Base-by-base conservation (phyloP, 2,329 filamentous ascomycete species). In the Penicillium sp. region DNA sequence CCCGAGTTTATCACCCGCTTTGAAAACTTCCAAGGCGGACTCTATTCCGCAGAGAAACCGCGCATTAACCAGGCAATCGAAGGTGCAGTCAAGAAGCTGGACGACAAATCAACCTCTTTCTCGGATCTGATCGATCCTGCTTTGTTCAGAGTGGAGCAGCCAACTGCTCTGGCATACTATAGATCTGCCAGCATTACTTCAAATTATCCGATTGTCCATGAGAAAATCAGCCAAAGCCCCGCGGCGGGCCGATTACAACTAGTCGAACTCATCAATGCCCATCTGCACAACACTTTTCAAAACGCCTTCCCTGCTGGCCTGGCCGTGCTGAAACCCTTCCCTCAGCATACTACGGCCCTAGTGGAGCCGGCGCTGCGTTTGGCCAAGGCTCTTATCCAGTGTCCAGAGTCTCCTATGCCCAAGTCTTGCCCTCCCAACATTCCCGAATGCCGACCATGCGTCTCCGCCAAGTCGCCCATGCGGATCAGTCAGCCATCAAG, bases 241-340 rank as follows among this genome's bases (percentile, higher is more conserved):
- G 83, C 85, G 34, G 80, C 82, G 48, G 91, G 89, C 2, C 80
- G 94, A 25, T 77, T 78, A 55, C 81, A 84, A 53, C 84, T 98
- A 37, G 89, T 89, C 59, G 80, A 85, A 48, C 83, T 98, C 60
- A 90, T 97, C 72, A 93, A 90, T 70, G 84, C 88, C 2, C 95
- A 98, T 74, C 82, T 98, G 4, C 93, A 97, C 73, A 84, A 84
- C 55, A 90, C 88, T 11, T 98, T 95, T 86, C 92, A 96, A 71
- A 90, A 89, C 67, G 82, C 82, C 22, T 96, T 95, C 75, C 80
- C 85, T 1, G 82, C 84, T 41, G 94, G 95, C 34, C 89, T 98
- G 58, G 85, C 88, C 5, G 87, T 97, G 3, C 80, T 96, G 45
- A 93, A 96, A 73, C 92, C 94, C 0, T 82, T 90, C 20, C 85